Conservation (phyloP, 192 early-diverging fungal genomes). For the Oehlia diaphana region DNA sequence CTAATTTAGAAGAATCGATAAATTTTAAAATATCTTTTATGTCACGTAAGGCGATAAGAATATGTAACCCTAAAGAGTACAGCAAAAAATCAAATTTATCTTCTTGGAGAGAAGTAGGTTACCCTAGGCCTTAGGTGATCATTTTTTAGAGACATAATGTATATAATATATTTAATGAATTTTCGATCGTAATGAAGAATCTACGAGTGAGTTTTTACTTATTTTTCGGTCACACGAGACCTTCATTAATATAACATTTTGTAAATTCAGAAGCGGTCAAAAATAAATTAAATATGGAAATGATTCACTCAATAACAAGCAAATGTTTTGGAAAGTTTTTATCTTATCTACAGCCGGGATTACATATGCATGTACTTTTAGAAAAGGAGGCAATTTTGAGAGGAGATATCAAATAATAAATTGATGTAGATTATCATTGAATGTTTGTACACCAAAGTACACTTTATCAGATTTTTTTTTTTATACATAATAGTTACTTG, state of each 20-base stretch:
- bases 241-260: not conserved
- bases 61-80: not conserved
- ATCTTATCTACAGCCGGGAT: constrained; percentile 41
- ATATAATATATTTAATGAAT: not conserved
- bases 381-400: constrained; percentile 38
- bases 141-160: not conserved
- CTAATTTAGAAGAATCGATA: constrained; percentile 27
- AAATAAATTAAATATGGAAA: constrained; percentile 32
- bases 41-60: too few species aligned
- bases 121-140: constrained; percentile 30
- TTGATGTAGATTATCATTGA: constrained; percentile 41
- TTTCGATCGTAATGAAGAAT: constrained; percentile 28
- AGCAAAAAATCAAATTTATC: constrained; percentile 33
- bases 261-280: constrained; percentile 10
- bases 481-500: not conserved
- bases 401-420: constrained; percentile 34
- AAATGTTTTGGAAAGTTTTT: constrained; percentile 26
- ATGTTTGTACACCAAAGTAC: constrained; percentile 20
- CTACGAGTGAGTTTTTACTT: constrained; percentile 7
- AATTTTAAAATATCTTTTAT: too few species aligned
- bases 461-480: not conserved
- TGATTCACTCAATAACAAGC: constrained; percentile 32
- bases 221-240: not conserved
- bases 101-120: constrained; percentile 40
- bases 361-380: constrained; percentile 40